Conservation (phyloP, 192 early-diverging fungal genomes). For the Globomyces pollinis-pini region DNA sequence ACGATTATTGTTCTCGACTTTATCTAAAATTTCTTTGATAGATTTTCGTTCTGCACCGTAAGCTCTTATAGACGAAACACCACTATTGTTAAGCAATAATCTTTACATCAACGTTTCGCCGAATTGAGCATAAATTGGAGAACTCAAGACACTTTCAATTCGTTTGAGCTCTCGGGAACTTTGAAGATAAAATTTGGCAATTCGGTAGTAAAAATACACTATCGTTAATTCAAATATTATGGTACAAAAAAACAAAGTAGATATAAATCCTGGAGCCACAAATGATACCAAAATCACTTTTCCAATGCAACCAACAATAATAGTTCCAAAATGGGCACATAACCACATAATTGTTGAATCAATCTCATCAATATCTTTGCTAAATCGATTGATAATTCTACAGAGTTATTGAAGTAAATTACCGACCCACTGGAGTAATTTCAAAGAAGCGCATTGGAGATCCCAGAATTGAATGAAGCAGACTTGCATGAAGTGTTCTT, state of each 20-base stretch:
- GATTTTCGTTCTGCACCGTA: constrained; percentile 34
- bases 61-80: constrained; percentile 32
- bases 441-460: constrained; percentile 33
- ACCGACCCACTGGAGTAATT: constrained; percentile 28
- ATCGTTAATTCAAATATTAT: constrained; percentile 41
- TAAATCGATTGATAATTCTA: constrained; percentile 69
- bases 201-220: constrained; percentile 37
- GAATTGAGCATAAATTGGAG: constrained; percentile 74
- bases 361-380: constrained; percentile 42
- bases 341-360: constrained; percentile 5
- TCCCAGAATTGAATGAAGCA: constrained; percentile 27
- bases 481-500: constrained; percentile 18
- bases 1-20: constrained; percentile 69
- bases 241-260: constrained; percentile 11
- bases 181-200: constrained; percentile 68
- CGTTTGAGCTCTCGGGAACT: constrained; percentile 84
- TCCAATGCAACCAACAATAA: constrained; percentile 16
- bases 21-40: constrained; percentile 19
- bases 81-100: no score
- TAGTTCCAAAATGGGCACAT: background rate
- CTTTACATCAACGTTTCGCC: constrained; percentile 57
- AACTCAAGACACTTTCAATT: constrained; percentile 64
- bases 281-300: constrained; percentile 26
- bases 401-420: no score
- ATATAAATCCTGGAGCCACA: constrained; percentile 64